phyloP scores from a whole-genome alignment of 2,329 filamentous ascomycete species.

The Trichophyton equinum region DNA sequence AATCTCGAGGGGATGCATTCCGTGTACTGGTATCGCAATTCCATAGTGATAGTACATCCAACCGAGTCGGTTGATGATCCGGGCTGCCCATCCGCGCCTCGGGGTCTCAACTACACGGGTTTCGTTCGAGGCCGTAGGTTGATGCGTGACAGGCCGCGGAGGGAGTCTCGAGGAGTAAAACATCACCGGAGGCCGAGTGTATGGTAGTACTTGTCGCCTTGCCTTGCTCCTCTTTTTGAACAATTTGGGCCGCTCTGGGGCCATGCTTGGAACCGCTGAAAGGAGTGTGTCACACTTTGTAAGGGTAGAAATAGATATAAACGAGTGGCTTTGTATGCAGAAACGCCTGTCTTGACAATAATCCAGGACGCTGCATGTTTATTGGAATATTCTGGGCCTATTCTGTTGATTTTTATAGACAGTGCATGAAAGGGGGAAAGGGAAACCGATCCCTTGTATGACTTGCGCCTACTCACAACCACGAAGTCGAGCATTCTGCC shows the following conservation, averaged over 20 bases:
- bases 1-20: constrained; percentile 1
- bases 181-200: not conserved
- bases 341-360: not conserved
- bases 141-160: not conserved
- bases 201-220: not conserved
- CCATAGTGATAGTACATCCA: constrained; percentile 3
- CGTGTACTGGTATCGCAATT: not conserved
- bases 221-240: not conserved
- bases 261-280: not conserved
- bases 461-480: not conserved
- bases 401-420: not conserved
- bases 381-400: no score
- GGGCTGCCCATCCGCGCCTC: not conserved
- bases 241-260: not conserved
- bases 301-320: not conserved
- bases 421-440: not conserved
- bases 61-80: not conserved
- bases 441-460: not conserved
- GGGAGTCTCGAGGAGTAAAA: not conserved
- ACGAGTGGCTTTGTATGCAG: not conserved
- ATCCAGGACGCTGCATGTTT: not conserved
- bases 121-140: no score
- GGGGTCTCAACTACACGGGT: no score
- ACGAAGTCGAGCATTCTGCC: not conserved
- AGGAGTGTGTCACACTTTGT: not conserved